Evolutionary conservation across 2,329 filamentous ascomycete genomes (phyloP).

Genomic region (Ramichloridium luteum): DNA sequence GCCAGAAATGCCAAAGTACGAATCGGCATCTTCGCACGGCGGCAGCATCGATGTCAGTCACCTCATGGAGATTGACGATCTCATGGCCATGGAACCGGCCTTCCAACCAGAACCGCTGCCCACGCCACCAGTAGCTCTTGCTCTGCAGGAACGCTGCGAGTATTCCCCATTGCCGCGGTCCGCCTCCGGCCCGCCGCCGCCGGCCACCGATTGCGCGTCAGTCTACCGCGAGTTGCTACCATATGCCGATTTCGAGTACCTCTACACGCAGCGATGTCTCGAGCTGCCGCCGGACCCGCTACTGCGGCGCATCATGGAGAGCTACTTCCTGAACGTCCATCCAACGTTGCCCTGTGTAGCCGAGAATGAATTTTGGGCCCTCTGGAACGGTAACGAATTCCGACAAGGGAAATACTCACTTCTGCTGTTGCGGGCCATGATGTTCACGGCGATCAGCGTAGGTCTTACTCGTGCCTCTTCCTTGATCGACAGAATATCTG

Average conservation of each 20-base stretch:
- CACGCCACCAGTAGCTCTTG: no score
- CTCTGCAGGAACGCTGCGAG: no score
- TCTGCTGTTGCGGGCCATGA: conserved; percentile 10
- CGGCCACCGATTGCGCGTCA: no score
- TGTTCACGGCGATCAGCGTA: conserved; percentile 12
- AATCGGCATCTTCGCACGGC: no score
- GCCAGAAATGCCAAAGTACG: no score
- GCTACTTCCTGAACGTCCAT: conserved; percentile 13
- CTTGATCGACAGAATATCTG: conserved; percentile 1
- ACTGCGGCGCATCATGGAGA: conserved; percentile 9
- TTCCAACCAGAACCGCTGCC: no score
- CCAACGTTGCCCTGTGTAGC: conserved; percentile 11
- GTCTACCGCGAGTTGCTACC: no score
- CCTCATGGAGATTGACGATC: no score
- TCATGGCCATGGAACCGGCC: no score
- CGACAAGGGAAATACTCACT: conserved; percentile 7
- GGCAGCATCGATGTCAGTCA: no score
- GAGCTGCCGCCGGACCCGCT: conserved; percentile 9
- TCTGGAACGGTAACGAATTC: conserved; percentile 10
- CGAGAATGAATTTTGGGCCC: conserved; percentile 12
- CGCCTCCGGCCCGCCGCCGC: no score
- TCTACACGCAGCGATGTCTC: conserved; percentile 12
- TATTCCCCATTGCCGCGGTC: no score
- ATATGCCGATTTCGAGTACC: conserved; percentile 11
- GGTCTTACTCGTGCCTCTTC: not conserved